Conservation (phyloP, 345 rosid genomes). For the Linum lewisii region DNA sequence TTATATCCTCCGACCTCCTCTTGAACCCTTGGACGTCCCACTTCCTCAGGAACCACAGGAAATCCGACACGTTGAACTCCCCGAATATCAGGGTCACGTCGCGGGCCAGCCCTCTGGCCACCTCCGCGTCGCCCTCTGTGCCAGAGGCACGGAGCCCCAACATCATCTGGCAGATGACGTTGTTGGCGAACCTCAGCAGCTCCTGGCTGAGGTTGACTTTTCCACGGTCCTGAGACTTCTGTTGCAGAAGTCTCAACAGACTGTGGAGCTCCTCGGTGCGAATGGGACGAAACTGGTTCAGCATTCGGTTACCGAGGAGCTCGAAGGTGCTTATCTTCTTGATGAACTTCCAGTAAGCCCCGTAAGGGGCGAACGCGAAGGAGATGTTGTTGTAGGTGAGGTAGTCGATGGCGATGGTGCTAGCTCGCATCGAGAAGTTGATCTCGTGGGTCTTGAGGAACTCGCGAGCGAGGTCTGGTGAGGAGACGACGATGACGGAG, state of each 20-base stretch:
- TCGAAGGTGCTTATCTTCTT: constrained; percentile 33
- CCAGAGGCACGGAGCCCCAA: constrained; percentile 10
- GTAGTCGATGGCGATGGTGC: constrained; percentile 25
- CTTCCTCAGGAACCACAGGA: constrained; percentile 32
- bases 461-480: constrained; percentile 28
- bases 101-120: constrained; percentile 17
- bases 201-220: constrained; percentile 32
- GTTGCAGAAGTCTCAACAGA: constrained; percentile 7
- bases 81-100: constrained; percentile 39
- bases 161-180: constrained; percentile 39
- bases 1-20: constrained; percentile 21
- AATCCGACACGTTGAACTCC: constrained; percentile 36
- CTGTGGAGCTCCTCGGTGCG: constrained; percentile 18
- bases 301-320: constrained; percentile 31
- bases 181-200: constrained; percentile 29
- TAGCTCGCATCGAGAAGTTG: constrained; percentile 25
- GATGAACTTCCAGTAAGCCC: constrained; percentile 40
- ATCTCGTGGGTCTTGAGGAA: constrained; percentile 30
- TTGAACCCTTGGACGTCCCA: constrained; percentile 29
- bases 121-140: constrained; percentile 20
- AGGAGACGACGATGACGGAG: constrained; percentile 28
- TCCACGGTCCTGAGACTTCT: constrained; percentile 9
- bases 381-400: constrained; percentile 33
- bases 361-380: constrained; percentile 34
- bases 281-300: constrained; percentile 28